phyloP scores from a whole-genome alignment of 257 asterid genomes.

The Solanum sparsipilum region DNA sequence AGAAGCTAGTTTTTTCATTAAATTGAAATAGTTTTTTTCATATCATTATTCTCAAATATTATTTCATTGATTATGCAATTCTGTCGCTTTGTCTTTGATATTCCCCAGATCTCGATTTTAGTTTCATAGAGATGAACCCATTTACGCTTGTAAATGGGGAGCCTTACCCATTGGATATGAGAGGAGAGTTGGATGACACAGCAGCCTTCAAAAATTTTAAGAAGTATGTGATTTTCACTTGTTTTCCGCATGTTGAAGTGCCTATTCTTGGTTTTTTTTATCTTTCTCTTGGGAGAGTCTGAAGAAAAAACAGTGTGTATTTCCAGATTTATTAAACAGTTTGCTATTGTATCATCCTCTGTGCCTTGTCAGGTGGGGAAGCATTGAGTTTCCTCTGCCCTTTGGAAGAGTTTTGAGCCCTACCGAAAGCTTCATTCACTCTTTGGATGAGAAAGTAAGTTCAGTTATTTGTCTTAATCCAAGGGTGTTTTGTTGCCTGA shows the following conservation, averaged over 20 bases:
- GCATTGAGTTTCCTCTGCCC: constrained; percentile 75
- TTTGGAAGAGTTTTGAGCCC: constrained; percentile 90
- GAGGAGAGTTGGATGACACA: constrained; percentile 95
- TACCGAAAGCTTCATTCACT: constrained; percentile 72
- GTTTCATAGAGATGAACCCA: constrained; percentile 93
- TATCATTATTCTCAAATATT: background rate
- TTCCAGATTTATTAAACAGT: background rate
- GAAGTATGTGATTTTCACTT: constrained; percentile 35
- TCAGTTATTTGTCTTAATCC: background rate
- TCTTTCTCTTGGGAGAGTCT: background rate
- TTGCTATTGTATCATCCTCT: background rate
- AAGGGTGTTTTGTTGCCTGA: background rate
- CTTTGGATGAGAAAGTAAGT: constrained; percentile 76
- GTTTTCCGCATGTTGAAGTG: background rate
- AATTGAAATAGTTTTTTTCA: background rate
- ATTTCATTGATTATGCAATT: background rate
- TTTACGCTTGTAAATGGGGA: constrained; percentile 72
- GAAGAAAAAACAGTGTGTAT: background rate
- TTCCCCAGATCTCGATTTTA: constrained; percentile 70
- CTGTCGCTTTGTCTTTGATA: constrained; percentile 1
- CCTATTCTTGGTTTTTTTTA: background rate
- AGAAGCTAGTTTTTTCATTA: background rate
- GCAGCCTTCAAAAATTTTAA: constrained; percentile 87
- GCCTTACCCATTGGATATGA: constrained; percentile 86
- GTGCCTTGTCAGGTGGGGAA: constrained; percentile 56